phyloP scores from a whole-genome alignment of 495 filamentous ascomycete genomes.

The Pseudoneurospora amorphoporcata region DNA sequence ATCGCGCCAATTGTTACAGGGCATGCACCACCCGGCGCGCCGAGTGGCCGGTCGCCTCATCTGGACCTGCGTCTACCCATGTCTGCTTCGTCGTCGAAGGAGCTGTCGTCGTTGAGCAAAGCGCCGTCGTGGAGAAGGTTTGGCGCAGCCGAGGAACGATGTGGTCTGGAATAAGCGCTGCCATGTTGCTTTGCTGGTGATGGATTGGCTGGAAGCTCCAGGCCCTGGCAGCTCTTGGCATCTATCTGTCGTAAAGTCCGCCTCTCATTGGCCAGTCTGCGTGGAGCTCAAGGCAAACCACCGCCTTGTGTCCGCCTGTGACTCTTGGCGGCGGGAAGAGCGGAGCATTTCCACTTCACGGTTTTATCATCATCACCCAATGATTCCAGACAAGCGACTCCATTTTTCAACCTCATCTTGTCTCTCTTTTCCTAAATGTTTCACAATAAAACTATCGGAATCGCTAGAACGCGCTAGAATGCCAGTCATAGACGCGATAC shows the following conservation, averaged over 20 bases:
- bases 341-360: background rate
- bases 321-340: background rate
- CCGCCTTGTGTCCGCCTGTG: background rate
- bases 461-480: background rate
- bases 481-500: background rate
- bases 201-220: conserved; percentile 13
- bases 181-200: conserved; percentile 5
- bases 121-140: conserved; percentile 16
- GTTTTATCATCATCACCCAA: background rate
- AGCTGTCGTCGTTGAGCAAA: conserved; percentile 11
- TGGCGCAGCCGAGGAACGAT: conserved; percentile 7
- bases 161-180: conserved; percentile 27
- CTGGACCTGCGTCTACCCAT: conserved; percentile 2
- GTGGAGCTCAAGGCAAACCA: background rate
- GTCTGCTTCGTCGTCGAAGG: conserved; percentile 6
- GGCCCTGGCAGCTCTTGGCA: background rate
- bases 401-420: background rate
- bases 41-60: background rate
- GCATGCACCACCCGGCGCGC: background rate
- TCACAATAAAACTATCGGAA: background rate
- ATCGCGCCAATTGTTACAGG: background rate
- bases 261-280: background rate
- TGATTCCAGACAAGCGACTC: background rate
- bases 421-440: background rate
- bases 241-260: background rate